Evolutionary conservation across 495 filamentous ascomycete genomes (phyloP).

Genomic region (Polyplosphaeria fusca): DNA sequence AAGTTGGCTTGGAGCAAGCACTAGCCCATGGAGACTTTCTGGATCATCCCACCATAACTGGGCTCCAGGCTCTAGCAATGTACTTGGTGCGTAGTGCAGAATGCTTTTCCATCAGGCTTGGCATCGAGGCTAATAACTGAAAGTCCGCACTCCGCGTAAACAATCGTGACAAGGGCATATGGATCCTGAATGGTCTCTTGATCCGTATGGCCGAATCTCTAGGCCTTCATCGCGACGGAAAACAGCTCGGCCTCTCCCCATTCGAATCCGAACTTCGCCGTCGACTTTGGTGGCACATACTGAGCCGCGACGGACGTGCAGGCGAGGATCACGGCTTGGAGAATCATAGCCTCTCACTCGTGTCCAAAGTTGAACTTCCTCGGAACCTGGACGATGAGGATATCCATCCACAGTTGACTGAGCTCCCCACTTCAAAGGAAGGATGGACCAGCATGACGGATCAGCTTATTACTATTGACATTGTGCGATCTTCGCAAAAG

Average conservation of each 20-base stretch:
- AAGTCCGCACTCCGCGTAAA: background rate
- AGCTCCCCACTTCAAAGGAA: background rate
- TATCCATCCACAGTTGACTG: background rate
- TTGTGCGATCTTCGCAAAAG: background rate
- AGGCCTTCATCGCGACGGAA: conserved; percentile 69
- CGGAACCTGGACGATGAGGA: background rate
- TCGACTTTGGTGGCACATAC: conserved; percentile 71
- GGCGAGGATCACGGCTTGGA: background rate
- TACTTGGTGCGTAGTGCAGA: background rate
- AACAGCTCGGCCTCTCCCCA: conserved; percentile 59
- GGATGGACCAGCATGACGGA: background rate
- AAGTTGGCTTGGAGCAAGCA: background rate
- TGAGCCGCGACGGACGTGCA: conserved; percentile 57
- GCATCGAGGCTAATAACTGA: background rate
- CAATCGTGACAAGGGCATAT: conserved; percentile 24
- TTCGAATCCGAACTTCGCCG: conserved; percentile 68
- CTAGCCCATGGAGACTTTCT: background rate
- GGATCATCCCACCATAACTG: background rate
- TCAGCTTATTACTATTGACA: background rate
- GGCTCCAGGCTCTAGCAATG: background rate
- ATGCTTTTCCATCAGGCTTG: too few species aligned
- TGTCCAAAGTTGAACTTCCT: background rate
- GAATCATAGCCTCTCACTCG: background rate
- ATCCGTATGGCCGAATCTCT: conserved; percentile 69
- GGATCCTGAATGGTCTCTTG: conserved; percentile 55